These are phyloP conservation scores for Picochlorum sp. DNA, from an alignment of 139 green algal genomes.

Conservation along the genomic window DNA sequence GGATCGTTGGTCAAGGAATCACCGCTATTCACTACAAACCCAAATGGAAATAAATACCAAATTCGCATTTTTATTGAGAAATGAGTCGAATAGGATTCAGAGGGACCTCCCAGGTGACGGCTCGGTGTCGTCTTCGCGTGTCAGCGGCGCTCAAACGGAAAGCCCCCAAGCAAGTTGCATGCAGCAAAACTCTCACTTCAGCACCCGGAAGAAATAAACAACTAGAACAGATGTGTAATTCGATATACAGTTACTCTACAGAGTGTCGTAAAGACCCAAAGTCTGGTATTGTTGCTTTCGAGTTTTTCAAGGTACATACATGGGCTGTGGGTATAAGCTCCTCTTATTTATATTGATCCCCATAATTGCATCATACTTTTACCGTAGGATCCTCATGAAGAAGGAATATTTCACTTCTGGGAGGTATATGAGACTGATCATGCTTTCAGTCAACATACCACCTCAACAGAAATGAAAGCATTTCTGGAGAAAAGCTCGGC, in stretches of 20 bases:
- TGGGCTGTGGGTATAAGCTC: too few species aligned
- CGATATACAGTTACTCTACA: slow-evolving; percentile 34
- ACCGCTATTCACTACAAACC: background rate
- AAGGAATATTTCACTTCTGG: slow-evolving; percentile 60
- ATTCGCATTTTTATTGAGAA: background rate
- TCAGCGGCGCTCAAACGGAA: slow-evolving; percentile 25
- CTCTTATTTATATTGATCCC: too few species aligned
- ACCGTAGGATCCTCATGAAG: slow-evolving; percentile 26
- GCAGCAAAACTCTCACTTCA: slow-evolving; percentile 58
- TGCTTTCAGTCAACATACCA: slow-evolving; percentile 46
- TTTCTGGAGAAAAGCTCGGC: slow-evolving; percentile 47
- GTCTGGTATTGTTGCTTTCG: slow-evolving; percentile 41
- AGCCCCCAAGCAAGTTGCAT: slow-evolving; percentile 37
- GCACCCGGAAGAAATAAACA: slow-evolving; percentile 28
- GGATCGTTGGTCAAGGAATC: too few species aligned
- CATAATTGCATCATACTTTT: too few species aligned
- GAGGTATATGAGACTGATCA: slow-evolving; percentile 57
- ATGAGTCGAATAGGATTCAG: background rate
- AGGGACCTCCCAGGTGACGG: background rate
- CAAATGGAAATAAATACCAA: background rate
- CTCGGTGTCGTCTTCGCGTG: slow-evolving; percentile 12
- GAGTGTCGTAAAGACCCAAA: slow-evolving; percentile 18
- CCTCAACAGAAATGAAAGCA: slow-evolving; percentile 15
- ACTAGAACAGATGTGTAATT: slow-evolving; percentile 40
- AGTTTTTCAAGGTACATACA: slow-evolving; percentile 9